Base-by-base conservation (phyloP, 257 asterid genomes). In the Salvia splendens region DNA sequence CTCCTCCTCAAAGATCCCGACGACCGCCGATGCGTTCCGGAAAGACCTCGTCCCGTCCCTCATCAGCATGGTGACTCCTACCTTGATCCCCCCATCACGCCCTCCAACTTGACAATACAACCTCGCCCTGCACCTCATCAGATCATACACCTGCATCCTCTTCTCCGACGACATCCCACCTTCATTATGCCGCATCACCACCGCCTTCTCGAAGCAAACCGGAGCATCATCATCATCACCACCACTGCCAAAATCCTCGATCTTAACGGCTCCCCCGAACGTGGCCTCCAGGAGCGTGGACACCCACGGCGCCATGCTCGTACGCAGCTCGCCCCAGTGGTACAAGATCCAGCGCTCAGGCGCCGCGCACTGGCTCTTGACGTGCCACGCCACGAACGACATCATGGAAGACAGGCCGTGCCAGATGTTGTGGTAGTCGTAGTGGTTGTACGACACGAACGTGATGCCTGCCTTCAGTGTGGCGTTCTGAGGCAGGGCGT, bases 161-260 rank as follows among this genome's bases (percentile, higher is more conserved):
- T 69, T 84, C 64, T 82, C 79, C 65, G 87, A 79, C 0, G 89
- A 85, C 94, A 89, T 81, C 43, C 95, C 97, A 1, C 97, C 95
- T 75, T 87, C 97, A 20, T 85, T 87, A 35, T 87, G 97, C 76
- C 97, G 78, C 95, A 84, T 89, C 60, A 89, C 95, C 67, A 78
- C 83, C 0, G 88, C 78, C 77, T 71, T 77, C 78, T 85, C 91
- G 36, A 89, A 85, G 60, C 95, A 89, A 33, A 2, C 20, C 52
- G 52, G 52, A 56, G 60, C 24, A 0, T 53, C 65, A 6, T 6
- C 51, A 0, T 6, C 16, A 2, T 12, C 54, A 9, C 67, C 48
- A 16, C 12, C 51, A 6, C 0, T 11, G 1, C 68, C 76, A 12
- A 85, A 79, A 0, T 11, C 65, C 58, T 89, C 88, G 3, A 89